phyloP scores from a whole-genome alignment of 768 basidiomycete genomes.

The Boletus rex-veris region DNA sequence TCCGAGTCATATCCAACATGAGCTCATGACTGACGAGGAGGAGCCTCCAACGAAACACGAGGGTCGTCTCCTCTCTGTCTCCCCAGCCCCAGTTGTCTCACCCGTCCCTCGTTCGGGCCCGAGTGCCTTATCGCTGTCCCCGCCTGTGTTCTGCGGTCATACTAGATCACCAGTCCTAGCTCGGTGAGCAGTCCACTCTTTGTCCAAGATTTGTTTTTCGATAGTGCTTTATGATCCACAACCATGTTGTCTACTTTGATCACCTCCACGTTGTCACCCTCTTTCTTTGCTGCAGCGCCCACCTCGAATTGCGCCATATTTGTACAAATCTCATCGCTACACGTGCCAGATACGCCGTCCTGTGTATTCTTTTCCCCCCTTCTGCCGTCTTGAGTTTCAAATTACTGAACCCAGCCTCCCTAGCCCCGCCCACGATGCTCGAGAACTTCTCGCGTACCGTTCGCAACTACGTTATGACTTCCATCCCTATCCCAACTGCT shows the following conservation, averaged over 20 bases:
- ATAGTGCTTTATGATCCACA: conserved; percentile 1
- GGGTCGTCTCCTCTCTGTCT: conserved; percentile 18
- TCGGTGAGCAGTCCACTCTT: conserved; percentile 22
- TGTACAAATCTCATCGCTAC: conserved; percentile 3
- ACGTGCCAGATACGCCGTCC: conserved; percentile 10
- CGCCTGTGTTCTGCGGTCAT: conserved; percentile 19
- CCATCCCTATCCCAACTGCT: conserved; percentile 46
- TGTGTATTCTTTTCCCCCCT: neutral
- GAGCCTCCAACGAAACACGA: conserved; percentile 29
- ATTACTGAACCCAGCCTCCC: conserved; percentile 16
- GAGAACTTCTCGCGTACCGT: conserved; percentile 52
- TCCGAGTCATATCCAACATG: conserved; percentile 7
- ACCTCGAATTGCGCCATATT: neutral
- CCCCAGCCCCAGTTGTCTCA: conserved; percentile 8
- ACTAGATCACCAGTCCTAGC: conserved; percentile 31
- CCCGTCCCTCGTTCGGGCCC: conserved; percentile 12
- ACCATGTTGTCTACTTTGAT: neutral
- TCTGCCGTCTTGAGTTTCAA: neutral
- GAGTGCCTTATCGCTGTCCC: conserved; percentile 12
- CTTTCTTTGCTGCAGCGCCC: conserved; percentile 8
- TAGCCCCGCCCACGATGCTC: conserved; percentile 50
- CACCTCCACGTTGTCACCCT: conserved; percentile 12
- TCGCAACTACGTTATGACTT: conserved; percentile 51
- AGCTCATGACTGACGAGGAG: conserved; percentile 18
- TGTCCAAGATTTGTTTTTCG: neutral